Evolutionary conservation across 192 early-diverging fungal genomes (phyloP), one percentile per base, ranked within the genome.

Genomic region (Coemansia sp.): DNA sequence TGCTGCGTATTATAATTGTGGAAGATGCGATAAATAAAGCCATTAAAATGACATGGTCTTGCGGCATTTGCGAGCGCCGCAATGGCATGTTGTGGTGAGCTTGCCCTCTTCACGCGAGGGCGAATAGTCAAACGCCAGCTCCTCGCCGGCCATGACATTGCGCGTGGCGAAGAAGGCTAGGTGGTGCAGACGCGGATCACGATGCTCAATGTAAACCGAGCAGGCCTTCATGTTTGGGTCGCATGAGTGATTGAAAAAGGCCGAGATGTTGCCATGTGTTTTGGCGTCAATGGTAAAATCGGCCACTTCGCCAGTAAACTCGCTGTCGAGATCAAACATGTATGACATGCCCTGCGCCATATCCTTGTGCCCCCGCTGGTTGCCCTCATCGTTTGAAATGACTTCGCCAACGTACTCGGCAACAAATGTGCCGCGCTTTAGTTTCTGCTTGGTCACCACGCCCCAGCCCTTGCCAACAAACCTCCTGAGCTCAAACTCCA

Each of bases 211-310:
- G 32, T 62, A 77, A 14, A 65, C 67, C 3, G 68, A 51, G 17
- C 58, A 26, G 45, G 64, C 58, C 45, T 56, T 54, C 62, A 92
- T 90, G 62, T 98, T 99, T 14, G 97, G 94, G 21, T 79, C 78
- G 70, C 97, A 99, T 32, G 89, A 92, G 75, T 99, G 97, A 74
- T 99, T 99, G 69, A 99, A 93, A 63, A 99, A 99, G 25, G 92
- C 84, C 21, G 94, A 87, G n/a, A 93, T 68, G 67, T 92, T 93
- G 11, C 97, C 97, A 33, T 85, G 85, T 27, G 83, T 82, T 13
- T 86, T 90, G 8, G 97, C 95, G 60, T 99, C 97, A 41, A 99
- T 92, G 32, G 91, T 88, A 19, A 97, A 77, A 50, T 87, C 88
- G 85, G 98, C 91, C 49, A 93, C 88, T 36, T 97, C 97, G 52